These are phyloP conservation scores for Boechera retrofracta DNA, from an alignment of 345 rosid genomes.

Conservation along the genomic window DNA sequence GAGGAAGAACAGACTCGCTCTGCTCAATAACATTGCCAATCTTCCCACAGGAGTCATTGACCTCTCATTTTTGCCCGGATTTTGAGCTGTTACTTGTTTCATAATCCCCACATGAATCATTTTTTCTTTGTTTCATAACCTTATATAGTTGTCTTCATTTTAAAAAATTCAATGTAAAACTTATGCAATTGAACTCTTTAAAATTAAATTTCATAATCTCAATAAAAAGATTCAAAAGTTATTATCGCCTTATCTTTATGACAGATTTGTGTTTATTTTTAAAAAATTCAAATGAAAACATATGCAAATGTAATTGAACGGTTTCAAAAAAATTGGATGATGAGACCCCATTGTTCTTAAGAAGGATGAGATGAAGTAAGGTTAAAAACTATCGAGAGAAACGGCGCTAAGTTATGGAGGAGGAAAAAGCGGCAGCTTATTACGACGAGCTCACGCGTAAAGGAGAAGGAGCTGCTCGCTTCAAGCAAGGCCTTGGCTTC, in stretches of 20 bases:
- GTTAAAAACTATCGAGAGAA: no score
- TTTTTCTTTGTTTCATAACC: slow-evolving; percentile 51
- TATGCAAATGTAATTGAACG: no score
- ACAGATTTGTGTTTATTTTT: not conserved
- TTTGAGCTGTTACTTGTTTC: slow-evolving; percentile 47
- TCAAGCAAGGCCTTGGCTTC: slow-evolving; percentile 96
- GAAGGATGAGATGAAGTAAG: no score
- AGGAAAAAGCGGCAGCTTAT: slow-evolving; percentile 80
- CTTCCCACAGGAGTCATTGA: slow-evolving; percentile 83
- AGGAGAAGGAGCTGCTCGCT: slow-evolving; percentile 96
- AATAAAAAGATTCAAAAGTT: not conserved
- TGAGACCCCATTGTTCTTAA: no score
- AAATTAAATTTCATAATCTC: not conserved
- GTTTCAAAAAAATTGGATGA: no score
- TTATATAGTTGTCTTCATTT: not conserved
- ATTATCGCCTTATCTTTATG: no score
- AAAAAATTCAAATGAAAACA: no score
- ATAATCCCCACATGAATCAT: no score
- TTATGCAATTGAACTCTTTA: not conserved
- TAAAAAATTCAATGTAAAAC: not conserved
- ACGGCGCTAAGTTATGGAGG: slow-evolving; percentile 70
- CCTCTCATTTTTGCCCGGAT: slow-evolving; percentile 80
- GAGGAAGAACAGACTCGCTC: slow-evolving; percentile 75
- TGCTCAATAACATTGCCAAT: slow-evolving; percentile 74
- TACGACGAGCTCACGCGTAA: slow-evolving; percentile 82